phyloP scores from a whole-genome alignment of 169 alveolate genomes.

The Perkinsus marinus region DNA sequence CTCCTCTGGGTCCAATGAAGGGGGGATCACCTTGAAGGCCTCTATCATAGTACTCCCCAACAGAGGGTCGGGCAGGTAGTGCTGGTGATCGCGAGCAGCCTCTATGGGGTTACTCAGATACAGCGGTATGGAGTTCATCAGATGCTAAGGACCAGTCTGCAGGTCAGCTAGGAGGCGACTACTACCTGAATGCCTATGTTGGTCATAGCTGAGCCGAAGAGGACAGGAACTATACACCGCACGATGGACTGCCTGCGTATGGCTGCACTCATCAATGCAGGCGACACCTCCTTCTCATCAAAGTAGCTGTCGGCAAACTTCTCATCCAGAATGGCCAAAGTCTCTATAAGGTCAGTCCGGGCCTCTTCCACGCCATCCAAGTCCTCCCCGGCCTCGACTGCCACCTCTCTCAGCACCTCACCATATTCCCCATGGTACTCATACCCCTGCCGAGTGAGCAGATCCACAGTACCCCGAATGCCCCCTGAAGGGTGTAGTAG shows the following conservation, averaged over 20 bases:
- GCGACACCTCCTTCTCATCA: slow-evolving; percentile 34
- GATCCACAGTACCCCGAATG: slow-evolving; percentile 43
- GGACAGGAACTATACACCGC: slow-evolving; percentile 39
- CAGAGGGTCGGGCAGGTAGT: neutral
- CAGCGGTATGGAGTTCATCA: neutral
- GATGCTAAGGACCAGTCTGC: neutral
- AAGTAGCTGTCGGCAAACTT: slow-evolving; percentile 45
- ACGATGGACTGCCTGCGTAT: slow-evolving; percentile 37
- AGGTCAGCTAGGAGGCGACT: neutral
- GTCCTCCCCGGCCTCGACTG: slow-evolving; percentile 36
- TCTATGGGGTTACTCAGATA: neutral
- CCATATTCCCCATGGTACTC: slow-evolving; percentile 52
- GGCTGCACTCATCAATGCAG: slow-evolving; percentile 22
- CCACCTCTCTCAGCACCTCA: slow-evolving; percentile 10
- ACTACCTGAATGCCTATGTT: slow-evolving; percentile 52
- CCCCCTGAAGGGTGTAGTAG: slow-evolving; percentile 42
- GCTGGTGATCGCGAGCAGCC: neutral
- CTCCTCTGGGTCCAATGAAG: neutral
- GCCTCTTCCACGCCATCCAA: slow-evolving; percentile 5
- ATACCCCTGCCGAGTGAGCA: slow-evolving; percentile 39
- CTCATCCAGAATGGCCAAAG: slow-evolving; percentile 48
- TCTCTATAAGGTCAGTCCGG: slow-evolving; percentile 41
- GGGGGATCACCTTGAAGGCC: neutral
- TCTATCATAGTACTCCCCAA: neutral
- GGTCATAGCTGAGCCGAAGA: slow-evolving; percentile 60